These are phyloP conservation scores for Fusarium nelsonii DNA, from an alignment of 2,329 filamentous ascomycete genomes.

Conservation along the genomic window DNA sequence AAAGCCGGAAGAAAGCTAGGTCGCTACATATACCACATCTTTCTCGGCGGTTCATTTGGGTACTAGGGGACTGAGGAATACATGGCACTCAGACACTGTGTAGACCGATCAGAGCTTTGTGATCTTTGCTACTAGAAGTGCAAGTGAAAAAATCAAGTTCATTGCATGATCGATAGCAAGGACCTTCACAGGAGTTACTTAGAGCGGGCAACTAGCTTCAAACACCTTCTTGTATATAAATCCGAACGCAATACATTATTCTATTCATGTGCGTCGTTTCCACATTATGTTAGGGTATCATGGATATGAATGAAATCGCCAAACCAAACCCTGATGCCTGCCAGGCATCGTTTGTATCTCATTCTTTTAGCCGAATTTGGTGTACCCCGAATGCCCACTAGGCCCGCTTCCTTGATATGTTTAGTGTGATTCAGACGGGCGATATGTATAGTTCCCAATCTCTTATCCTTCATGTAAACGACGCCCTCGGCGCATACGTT, in stretches of 20 bases:
- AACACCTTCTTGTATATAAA: slow-evolving; percentile 1
- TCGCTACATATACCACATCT: not conserved
- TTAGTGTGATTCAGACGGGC: not conserved
- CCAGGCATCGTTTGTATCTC: slow-evolving; percentile 12
- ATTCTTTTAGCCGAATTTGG: not conserved
- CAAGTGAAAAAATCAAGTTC: not conserved
- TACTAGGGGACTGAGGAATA: not conserved
- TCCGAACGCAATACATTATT: slow-evolving; percentile 29
- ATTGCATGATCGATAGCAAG: not conserved
- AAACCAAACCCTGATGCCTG: slow-evolving; percentile 24
- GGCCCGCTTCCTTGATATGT: not conserved
- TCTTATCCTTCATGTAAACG: slow-evolving; percentile 23
- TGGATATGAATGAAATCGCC: slow-evolving; percentile 30
- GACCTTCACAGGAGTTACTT: not conserved
- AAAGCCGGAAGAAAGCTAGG: not conserved
- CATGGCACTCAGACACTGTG: not conserved
- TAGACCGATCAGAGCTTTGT: not conserved
- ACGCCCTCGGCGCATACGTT: slow-evolving; percentile 9
- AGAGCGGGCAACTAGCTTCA: not conserved
- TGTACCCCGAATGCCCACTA: not conserved
- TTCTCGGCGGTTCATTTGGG: too few species aligned
- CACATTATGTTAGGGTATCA: slow-evolving; percentile 46
- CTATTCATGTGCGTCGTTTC: slow-evolving; percentile 44
- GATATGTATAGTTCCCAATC: not conserved
- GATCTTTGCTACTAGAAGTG: not conserved